A percentile compares a stretch with the other conserved stretches of the same genome.
Evolutionary conservation across 495 filamentous ascomycete species (phyloP).

Genomic region (Daldinia decipiens): DNA sequence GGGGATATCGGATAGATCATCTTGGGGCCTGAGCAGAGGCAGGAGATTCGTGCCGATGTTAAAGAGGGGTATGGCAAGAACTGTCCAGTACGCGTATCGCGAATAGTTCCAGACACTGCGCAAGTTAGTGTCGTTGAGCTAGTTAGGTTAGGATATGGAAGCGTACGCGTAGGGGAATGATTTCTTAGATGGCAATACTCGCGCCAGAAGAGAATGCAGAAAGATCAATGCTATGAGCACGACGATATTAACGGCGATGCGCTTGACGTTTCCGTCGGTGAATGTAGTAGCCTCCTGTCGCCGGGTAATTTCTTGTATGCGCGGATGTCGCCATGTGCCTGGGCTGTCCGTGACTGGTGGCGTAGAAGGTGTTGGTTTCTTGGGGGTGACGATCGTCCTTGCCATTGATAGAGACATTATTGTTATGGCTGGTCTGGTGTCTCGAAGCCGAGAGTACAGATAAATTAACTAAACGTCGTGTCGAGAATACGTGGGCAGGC

Average conservation of each 20-base stretch:
- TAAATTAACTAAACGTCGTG: slow-evolving; percentile 3
- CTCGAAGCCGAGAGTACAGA: slow-evolving; percentile 9
- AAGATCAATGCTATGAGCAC: slow-evolving; percentile 61
- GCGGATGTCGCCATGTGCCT: slow-evolving; percentile 90
- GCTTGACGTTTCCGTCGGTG: slow-evolving; percentile 71
- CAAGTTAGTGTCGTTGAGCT: not conserved
- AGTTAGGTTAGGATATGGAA: not conserved
- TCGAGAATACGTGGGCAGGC: slow-evolving; percentile 18
- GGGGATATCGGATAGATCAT: slow-evolving; percentile 88
- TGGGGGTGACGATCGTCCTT: slow-evolving; percentile 52
- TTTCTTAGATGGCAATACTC: slow-evolving; percentile 43
- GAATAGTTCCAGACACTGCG: slow-evolving; percentile 38
- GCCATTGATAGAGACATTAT: slow-evolving; percentile 40
- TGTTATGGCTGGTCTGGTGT: not conserved
- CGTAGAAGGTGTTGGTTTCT: slow-evolving; percentile 49
- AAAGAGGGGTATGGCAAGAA: slow-evolving; percentile 60
- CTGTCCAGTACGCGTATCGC: slow-evolving; percentile 34
- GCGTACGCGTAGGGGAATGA: slow-evolving; percentile 42
- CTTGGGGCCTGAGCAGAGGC: slow-evolving; percentile 74
- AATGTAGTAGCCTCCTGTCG: slow-evolving; percentile 80
- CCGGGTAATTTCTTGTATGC: slow-evolving; percentile 77
- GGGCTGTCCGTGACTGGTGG: slow-evolving; percentile 59
- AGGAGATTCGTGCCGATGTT: slow-evolving; percentile 73
- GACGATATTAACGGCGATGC: slow-evolving; percentile 70
- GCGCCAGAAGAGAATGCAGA: slow-evolving; percentile 39